Base-by-base conservation (phyloP, 2,329 filamentous ascomycete genomes). In the Microsporum ferrugineum region DNA sequence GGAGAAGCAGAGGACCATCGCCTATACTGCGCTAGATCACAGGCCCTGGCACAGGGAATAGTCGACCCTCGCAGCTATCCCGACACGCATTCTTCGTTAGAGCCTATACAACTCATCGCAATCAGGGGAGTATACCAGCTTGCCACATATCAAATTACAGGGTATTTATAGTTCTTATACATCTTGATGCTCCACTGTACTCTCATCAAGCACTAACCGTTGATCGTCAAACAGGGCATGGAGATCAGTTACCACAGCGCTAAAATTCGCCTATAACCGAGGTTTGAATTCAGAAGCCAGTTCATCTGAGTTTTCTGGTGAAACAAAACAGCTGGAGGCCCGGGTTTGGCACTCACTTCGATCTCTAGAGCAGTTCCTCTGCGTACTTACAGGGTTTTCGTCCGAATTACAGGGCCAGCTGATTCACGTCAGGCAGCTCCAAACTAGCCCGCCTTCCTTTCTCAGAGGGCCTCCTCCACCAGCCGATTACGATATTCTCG, bases 311-410 rank as follows among this genome's bases (percentile, higher is more conserved):
- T 61, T 68, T 27, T 63, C 65, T 12, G 63, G 66, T 4, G 62
- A 67, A 3, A 65, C 68, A 36, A 73, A 71, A 60, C 74, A 76
- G 62, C 63, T 68, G 2, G 61, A 73, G 31, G 65, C 68, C 23
- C 69, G 71, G 36, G 68, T 73, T 23, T 77, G 75, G 75, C 75
- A 75, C 71, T 71, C 69, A n/a, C 61, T 76, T 23, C 73, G 71
- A 60, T 68, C 68, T 2, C 60, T 74, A 14, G 75, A 77, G 62
- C 66, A 68, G 14, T 65, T 72, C 1, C 63, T 76, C 2, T 69
- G 69, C 14, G 63, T 69, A 4, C 68, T 75, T 31, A 74, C 71
- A n/a, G 75, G 75, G 5, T 69, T 73, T 5, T 71, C 75, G 36
- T 71, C 68, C 45, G 66, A 69, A 3, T 68, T 70, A 23, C 62